Base-by-base conservation (phyloP, 1,284 basidiomycete species). In the Moesziomyces parantarcticus region DNA sequence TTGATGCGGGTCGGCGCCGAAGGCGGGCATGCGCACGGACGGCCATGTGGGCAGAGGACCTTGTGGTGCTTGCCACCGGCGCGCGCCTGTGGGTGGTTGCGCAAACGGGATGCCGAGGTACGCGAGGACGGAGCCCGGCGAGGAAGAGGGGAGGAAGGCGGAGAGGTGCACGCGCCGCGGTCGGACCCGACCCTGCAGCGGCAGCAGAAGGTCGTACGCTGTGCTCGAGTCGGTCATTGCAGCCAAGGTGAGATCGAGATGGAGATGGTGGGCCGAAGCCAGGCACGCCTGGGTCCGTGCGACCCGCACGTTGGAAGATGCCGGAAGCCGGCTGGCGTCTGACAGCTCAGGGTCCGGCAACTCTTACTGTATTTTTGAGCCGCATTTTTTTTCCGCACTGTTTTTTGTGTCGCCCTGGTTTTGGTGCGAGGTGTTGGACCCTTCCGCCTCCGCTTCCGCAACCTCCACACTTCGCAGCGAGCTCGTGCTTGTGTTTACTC, bases 91-190 rank as follows among this genome's bases (percentile, higher is more conserved):
- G 1, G 89, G 90, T 22, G 90, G 86, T 62, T 88, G 84, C 18
- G 89, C 90, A 68, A 88, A 92, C 0, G 89, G 90, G 46, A 92
- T 88, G 1, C 90, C 90, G 3, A 90, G 85, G 72, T 88, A 91
- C 1, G 88, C 88, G 9, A 89, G 87, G 5, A 88, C 86, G 7
- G 29, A 58, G 18, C 71, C 67, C 1, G 20, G 32, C 1, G 25
- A 23, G 5, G 64, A 61, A 5, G 42, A 20, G 29, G 53, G n/a
- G 5, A 25, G 7, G 48, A 75, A 76, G 5, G 56, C 53, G 0
- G 40, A 26, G 9, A 77, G 73, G n/a, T 51, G 50, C 22, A 75
- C 39, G 20, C 73, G 63, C 13, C 64, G 68, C 26, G 72, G 67
- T 41, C 55, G 60, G n/a, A 77, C 54, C 25, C 22, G 43, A 14